phyloP scores from a whole-genome alignment of 1,284 basidiomycete species.

The Vanrija humicola region DNA sequence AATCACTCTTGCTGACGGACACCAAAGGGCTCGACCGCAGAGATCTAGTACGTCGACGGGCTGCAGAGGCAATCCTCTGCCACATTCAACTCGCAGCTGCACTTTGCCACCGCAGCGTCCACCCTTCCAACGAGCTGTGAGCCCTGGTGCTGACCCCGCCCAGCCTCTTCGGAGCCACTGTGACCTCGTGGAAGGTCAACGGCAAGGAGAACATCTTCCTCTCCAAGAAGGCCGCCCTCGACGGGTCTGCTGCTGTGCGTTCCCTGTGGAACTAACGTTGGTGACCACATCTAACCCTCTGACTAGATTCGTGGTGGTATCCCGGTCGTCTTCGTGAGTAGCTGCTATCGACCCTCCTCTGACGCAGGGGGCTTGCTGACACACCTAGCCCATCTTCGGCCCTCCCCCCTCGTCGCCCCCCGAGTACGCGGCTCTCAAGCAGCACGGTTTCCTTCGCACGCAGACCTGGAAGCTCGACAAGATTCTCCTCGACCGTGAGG shows the following conservation, averaged over 20 bases:
- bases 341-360: background rate
- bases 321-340: slow-evolving; percentile 62
- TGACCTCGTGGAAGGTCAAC: slow-evolving; percentile 50
- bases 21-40: slow-evolving; percentile 62
- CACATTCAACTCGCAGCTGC: background rate
- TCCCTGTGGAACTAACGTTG: background rate
- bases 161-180: slow-evolving; percentile 70
- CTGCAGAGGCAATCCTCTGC: background rate
- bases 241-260: slow-evolving; percentile 61
- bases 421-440: slow-evolving; percentile 62
- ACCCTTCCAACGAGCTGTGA: too few species aligned
- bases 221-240: slow-evolving; percentile 71
- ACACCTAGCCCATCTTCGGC: slow-evolving; percentile 68
- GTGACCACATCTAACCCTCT: background rate
- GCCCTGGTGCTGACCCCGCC: background rate
- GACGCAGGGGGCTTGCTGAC: background rate
- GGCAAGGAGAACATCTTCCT: slow-evolving; percentile 69
- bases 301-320: slow-evolving; percentile 69
- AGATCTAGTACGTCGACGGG: slow-evolving; percentile 53
- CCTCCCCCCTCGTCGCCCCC: slow-evolving; percentile 54
- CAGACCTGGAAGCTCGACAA: slow-evolving; percentile 64
- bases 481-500: slow-evolving; percentile 64
- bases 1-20: background rate
- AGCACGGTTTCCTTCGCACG: slow-evolving; percentile 82
- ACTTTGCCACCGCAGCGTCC: slow-evolving; percentile 36